phyloP scores from a whole-genome alignment of 805 yeast genomes.

The Clavispora carvajalis region DNA sequence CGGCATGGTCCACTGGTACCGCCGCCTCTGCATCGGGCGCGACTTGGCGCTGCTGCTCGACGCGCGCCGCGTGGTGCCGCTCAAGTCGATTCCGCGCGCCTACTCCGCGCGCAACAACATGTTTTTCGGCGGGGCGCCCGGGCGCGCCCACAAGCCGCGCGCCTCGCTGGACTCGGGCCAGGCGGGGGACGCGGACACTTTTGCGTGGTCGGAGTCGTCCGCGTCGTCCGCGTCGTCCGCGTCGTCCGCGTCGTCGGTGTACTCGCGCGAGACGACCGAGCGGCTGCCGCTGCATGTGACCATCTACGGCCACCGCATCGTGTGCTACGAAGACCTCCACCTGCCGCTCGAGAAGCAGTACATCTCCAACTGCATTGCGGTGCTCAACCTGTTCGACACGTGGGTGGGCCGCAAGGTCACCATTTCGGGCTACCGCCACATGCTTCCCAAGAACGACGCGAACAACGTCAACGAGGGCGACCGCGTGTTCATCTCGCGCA shows the following conservation, averaged over 20 bases:
- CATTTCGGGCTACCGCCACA: constrained; percentile 8
- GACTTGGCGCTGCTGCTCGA: constrained; percentile 32
- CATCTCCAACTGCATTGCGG: constrained; percentile 34
- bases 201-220: no score
- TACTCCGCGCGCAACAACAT: constrained; percentile 11
- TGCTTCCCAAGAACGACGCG: constrained; percentile 8
- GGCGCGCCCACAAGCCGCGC: constrained; percentile 2
- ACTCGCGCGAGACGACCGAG: neutral
- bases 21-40: constrained; percentile 28
- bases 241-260: neutral
- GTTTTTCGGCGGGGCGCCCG: constrained; percentile 7
- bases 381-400: constrained; percentile 33
- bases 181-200: no score
- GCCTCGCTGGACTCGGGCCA: neutral
- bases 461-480: constrained; percentile 6
- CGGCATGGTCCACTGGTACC: constrained; percentile 35
- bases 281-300: neutral
- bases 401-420: constrained; percentile 23
- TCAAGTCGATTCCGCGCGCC: constrained; percentile 18
- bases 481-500: constrained; percentile 8
- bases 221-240: neutral
- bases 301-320: constrained; percentile 8
- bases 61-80: constrained; percentile 16
- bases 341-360: constrained; percentile 29
- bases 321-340: constrained; percentile 13